Evolutionary conservation across 2,329 filamentous ascomycete species (phyloP).

Genomic region (Trichoderma arundinaceum): DNA sequence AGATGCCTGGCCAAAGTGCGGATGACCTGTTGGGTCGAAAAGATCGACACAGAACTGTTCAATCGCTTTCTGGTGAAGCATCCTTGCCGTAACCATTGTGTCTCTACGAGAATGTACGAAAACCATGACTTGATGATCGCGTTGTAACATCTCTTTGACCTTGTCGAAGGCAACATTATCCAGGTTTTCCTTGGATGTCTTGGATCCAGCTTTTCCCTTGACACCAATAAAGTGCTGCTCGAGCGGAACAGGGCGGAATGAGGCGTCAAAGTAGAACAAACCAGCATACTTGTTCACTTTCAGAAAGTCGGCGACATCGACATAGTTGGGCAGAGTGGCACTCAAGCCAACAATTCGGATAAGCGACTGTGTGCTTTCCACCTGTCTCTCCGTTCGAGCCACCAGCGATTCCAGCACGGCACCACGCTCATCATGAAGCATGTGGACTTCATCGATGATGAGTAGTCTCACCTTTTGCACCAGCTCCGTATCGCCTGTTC

Average conservation of each 20-base stretch:
- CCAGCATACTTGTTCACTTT: conserved; percentile 93
- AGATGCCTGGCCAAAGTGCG: conserved; percentile 78
- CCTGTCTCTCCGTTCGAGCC: conserved; percentile 90
- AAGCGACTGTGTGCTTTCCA: conserved; percentile 95
- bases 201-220: conserved; percentile 84
- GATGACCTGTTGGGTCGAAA: conserved; percentile 80
- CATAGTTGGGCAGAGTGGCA: conserved; percentile 93
- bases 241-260: conserved; percentile 92
- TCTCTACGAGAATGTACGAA: conserved; percentile 98
- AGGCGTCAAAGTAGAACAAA: conserved; percentile 95
- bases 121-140: conserved; percentile 97
- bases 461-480: conserved; percentile 95
- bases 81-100: conserved; percentile 85
- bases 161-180: conserved; percentile 91
- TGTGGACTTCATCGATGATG: conserved; percentile 98
- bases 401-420: conserved; percentile 96
- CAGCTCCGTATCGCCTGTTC: conserved; percentile 94
- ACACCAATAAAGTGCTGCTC: conserved; percentile 98
- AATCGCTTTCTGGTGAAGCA: conserved; percentile 82
- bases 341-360: conserved; percentile 96
- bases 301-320: conserved; percentile 95
- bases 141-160: conserved; percentile 87
- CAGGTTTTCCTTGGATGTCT: conserved; percentile 84
- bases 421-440: conserved; percentile 97
- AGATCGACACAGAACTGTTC: conserved; percentile 81